These are phyloP conservation scores for Radiomyces spectabilis DNA, from an alignment of 192 early-diverging fungal genomes.

Conservation along the genomic window DNA sequence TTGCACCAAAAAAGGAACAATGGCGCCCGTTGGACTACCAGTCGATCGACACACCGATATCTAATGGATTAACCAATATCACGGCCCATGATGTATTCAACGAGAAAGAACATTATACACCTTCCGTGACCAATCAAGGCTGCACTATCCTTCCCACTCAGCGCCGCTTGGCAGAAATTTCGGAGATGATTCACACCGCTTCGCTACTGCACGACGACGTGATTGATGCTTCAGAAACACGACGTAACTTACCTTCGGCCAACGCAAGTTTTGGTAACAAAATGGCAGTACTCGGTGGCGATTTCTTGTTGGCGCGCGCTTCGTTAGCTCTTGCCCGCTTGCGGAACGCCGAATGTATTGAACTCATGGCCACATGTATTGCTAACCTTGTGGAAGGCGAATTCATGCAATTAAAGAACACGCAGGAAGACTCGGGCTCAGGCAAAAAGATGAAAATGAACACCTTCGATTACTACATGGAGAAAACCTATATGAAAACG, in stretches of 20 bases:
- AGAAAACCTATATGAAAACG: slow-evolving; percentile 95
- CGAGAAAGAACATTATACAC: slow-evolving; percentile 6
- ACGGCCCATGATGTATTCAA: background rate
- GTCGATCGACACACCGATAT: slow-evolving; percentile 54
- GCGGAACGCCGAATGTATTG: slow-evolving; percentile 85
- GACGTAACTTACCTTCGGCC: slow-evolving; percentile 67
- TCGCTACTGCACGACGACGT: slow-evolving; percentile 94
- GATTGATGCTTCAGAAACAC: slow-evolving; percentile 58
- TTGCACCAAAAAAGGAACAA: slow-evolving; percentile 49
- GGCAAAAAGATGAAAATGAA: slow-evolving; percentile 18
- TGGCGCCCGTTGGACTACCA: slow-evolving; percentile 31
- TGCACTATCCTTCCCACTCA: slow-evolving; percentile 75
- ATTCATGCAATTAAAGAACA: slow-evolving; percentile 92
- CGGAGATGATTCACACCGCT: slow-evolving; percentile 98
- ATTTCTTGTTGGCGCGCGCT: slow-evolving; percentile 88
- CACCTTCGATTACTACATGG: slow-evolving; percentile 87
- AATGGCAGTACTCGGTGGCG: slow-evolving; percentile 90
- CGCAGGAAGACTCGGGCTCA: slow-evolving; percentile 32
- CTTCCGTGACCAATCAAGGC: slow-evolving; percentile 1
- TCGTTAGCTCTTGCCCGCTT: slow-evolving; percentile 84
- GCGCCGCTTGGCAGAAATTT: slow-evolving; percentile 91
- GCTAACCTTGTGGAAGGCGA: slow-evolving; percentile 94
- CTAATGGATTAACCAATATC: slow-evolving; percentile 30
- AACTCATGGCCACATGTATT: slow-evolving; percentile 88
- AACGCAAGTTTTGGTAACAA: slow-evolving; percentile 93